A percentile compares a stretch with the other conserved stretches of the same genome.
Evolutionary conservation across 805 yeast species (phyloP).

Genomic region (Wickerhamiella dianesei): DNA sequence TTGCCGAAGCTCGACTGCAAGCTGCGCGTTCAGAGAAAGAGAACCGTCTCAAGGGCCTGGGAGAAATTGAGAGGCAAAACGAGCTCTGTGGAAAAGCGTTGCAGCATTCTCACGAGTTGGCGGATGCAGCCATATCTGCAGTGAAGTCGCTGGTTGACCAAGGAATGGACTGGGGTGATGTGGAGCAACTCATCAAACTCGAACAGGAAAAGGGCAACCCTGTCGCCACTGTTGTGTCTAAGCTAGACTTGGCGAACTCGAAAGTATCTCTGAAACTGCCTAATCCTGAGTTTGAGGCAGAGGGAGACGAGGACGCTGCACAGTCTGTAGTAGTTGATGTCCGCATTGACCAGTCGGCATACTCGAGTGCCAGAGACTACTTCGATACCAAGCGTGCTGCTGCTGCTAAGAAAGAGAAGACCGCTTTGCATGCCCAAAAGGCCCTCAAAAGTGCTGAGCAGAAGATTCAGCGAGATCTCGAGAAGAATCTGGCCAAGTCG

Average conservation of each 20-base stretch:
- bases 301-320: conserved; percentile 24
- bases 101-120: conserved; percentile 51
- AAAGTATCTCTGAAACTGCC: conserved; percentile 48
- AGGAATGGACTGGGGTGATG: conserved; percentile 89
- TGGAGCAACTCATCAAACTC: conserved; percentile 55
- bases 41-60: conserved; percentile 52
- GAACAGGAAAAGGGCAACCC: conserved; percentile 56
- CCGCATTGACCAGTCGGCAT: conserved; percentile 60
- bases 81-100: conserved; percentile 60
- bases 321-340: conserved; percentile 42
- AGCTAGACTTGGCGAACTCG: conserved; percentile 58
- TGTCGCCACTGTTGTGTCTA: conserved; percentile 46
- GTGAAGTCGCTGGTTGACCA: conserved; percentile 58
- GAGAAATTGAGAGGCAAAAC: conserved; percentile 48
- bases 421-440: conserved; percentile 57
- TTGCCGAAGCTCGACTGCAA: conserved; percentile 60
- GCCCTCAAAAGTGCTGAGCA: conserved; percentile 77
- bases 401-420: conserved; percentile 62
- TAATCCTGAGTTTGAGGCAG: conserved; percentile 22
- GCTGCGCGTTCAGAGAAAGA: conserved; percentile 63
- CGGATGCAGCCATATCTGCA: conserved; percentile 56
- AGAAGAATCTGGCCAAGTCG: conserved; percentile 43
- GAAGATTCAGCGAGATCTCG: conserved; percentile 60
- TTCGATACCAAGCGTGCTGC: conserved; percentile 68
- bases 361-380: conserved; percentile 75